Evolutionary conservation across 768 basidiomycete genomes (phyloP).

Genomic region (Serendipita sp.): DNA sequence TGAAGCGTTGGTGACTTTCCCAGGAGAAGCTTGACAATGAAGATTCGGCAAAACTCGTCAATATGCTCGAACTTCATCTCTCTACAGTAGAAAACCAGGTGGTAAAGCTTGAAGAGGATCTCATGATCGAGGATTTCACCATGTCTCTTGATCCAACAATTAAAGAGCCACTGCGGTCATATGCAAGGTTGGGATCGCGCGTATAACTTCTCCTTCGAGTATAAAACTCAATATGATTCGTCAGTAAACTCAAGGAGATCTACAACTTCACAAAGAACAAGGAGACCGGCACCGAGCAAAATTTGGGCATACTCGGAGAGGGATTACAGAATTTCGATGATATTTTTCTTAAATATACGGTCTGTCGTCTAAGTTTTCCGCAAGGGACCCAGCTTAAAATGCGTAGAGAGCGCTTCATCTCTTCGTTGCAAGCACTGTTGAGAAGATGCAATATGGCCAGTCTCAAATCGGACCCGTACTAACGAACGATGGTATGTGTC

Average conservation of each 20-base stretch:
- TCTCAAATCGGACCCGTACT: neutral
- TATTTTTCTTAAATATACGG: neutral
- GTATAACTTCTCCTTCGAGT: neutral
- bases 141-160: neutral
- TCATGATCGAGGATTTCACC: neutral
- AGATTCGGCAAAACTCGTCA: neutral
- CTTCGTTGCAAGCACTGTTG: neutral
- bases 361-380: neutral
- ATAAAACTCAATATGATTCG: neutral
- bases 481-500: neutral
- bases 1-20: too few species aligned
- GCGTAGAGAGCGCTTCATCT: neutral
- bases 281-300: neutral
- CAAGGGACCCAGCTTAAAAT: neutral
- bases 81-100: neutral
- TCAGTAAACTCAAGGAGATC: neutral
- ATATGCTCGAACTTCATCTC: neutral
- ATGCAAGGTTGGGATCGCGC: neutral
- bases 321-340: neutral
- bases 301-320: neutral
- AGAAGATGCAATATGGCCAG: neutral
- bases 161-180: neutral
- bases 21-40: too few species aligned
- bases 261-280: neutral
- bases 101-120: neutral